Evolutionary conservation across 2,329 filamentous ascomycete genomes (phyloP), one percentile per base, ranked within the genome.

Genomic region (Fusarium sp.): DNA sequence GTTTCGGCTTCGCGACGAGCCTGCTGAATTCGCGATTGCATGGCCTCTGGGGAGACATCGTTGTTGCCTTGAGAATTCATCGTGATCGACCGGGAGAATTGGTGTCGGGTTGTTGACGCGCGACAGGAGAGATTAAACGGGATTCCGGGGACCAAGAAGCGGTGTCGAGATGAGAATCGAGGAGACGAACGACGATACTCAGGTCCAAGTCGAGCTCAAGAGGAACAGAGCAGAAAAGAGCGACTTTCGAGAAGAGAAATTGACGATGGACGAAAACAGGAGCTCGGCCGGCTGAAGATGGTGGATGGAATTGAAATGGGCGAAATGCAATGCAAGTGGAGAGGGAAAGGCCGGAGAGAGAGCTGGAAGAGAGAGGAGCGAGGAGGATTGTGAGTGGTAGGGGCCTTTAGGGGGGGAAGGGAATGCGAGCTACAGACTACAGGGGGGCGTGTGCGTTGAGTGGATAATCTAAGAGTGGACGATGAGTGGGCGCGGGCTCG

Each of bases 1-100:
- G 93, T 94, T 87, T 98, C 96, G 77, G 96, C 96, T 88, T 99
- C 96, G 86, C 96, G 93, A 83, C 96, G 91, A 81, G 96, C 95
- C 78, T 93, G 91, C 79, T 93, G 92, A 77, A 96, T 95, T 83
- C 92, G 92, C 84, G 94, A 92, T 88, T 98, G 95, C 90, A 98
- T 97, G 82, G 88, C 87, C 84, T 91, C 89, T 72, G 88, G 88
- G 78, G 88, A 90, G 76, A 90, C 87, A 79, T 90, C 89, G 81
- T 84, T 88, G 76, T 82, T 80, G 80, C 85, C 83, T 81, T 86
- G 84, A 70, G 79, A 80, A 76, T 88, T 88, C 87, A 89, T 89
- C 74, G 78, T 83, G 77, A 71, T 66, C 61, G 66, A 58, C 53
- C 58, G 47, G 34, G 58, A 53, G 23, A 37, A 49, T 51, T 51